Percentiles rank a stretch among this genome's conserved stretches.
Evolutionary conservation across 1,284 basidiomycete genomes (phyloP).

Genomic region (Ustilago bromivora): DNA sequence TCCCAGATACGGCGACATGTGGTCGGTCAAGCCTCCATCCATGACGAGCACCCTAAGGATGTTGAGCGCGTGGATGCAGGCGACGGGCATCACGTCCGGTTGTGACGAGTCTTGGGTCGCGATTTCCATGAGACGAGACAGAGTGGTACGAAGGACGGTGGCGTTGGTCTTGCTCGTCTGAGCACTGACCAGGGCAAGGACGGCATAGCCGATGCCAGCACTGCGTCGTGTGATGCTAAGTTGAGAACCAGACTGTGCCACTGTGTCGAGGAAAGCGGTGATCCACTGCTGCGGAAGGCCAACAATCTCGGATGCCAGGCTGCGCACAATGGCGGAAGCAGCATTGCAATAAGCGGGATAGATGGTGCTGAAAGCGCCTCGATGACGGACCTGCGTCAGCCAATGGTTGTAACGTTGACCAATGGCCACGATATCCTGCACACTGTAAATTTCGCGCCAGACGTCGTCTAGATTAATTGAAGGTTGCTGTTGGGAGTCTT

Average conservation of each 20-base stretch:
- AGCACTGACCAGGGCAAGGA: constrained; percentile 67
- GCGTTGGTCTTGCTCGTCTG: constrained; percentile 43
- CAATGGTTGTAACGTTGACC: constrained; percentile 67
- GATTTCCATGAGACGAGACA: constrained; percentile 46
- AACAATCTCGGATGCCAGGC: constrained; percentile 50
- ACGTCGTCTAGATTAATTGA: constrained; percentile 23
- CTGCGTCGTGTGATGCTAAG: constrained; percentile 70
- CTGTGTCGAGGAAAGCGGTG: constrained; percentile 48
- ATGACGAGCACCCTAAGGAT: constrained; percentile 66
- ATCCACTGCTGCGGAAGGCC: constrained; percentile 66
- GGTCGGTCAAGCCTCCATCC: constrained; percentile 54
- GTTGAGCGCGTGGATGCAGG: constrained; percentile 68
- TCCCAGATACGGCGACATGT: constrained; percentile 57
- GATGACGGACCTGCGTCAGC: constrained; percentile 69
- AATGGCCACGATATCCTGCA: constrained; percentile 48
- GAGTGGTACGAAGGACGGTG: constrained; percentile 33
- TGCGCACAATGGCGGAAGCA: constrained; percentile 57
- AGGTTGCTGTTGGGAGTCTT: neutral
- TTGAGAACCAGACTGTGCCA: constrained; percentile 47
- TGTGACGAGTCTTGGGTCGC: constrained; percentile 27
- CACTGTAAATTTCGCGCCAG: constrained; percentile 38
- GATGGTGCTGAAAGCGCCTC: constrained; percentile 69
- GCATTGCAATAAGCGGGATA: constrained; percentile 67
- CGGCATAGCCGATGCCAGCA: constrained; percentile 69
- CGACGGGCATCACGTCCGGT: constrained; percentile 38